Evolutionary conservation across 352 stramenopile species (phyloP), one percentile per base, ranked within the genome.

Genomic region (Thalassiosira livingstoniorum): DNA sequence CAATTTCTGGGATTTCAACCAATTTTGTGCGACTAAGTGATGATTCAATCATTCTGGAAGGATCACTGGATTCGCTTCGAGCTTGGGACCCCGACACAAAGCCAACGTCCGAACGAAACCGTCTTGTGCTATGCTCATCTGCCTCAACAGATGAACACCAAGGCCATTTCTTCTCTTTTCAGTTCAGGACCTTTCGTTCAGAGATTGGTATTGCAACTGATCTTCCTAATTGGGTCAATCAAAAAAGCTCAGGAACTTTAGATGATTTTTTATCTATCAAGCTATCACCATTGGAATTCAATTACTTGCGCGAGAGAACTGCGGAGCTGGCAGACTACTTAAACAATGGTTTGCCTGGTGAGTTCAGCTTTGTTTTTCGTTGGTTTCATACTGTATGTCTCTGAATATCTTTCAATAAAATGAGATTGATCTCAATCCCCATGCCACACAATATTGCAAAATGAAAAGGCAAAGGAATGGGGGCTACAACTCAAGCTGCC

Each of bases 271-370:
- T 95, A 15, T 80, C 32, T 31, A 64, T 94, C 18, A 65, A 63
- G 51, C 58, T 95, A 4, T 67, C 68, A 58, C 64, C 72, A 7
- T 42, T 91, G 13, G 71, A 83, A 15, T 82, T 95, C 35, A 91
- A 75, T 25, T 87, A 92, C 47, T 58, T 95, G 23, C 63, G 79
- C 1, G 84, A 92, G 51, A 65, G 89, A 15, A 91, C 87, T 10
- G 81, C 87, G 42, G 91, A 95, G 62, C 53, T 95, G 5, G 32
- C 87, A 51, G 89, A 94, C 62, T 95, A 94, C 63, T 67, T 95
- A 15, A 87, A 83, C 10, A 90, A 95, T 81, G 89, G 89, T 3
- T 75, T 95, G 2, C 91, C 91, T 64, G 76, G 76, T 80, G 55
- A 80, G 72, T 43, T 45, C n/a, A n/a, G n/a, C n/a, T n/a, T n/a